These are phyloP conservation scores for Suhomyces wounanorum DNA, from an alignment of 1,139 yeast genomes.

Conservation along the genomic window DNA sequence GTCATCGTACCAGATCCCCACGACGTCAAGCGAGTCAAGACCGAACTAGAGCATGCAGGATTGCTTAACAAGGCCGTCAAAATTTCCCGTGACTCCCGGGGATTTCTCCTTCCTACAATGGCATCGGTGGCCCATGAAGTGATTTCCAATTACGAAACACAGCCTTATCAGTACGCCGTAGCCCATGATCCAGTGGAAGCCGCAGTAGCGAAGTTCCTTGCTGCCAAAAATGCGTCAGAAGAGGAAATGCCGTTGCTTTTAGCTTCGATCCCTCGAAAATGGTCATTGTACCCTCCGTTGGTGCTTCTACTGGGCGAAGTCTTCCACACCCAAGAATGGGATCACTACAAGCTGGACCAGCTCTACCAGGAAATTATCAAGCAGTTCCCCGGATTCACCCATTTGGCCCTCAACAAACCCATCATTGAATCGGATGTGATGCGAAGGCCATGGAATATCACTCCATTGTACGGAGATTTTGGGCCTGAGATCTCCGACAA, in stretches of 20 bases:
- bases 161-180: not conserved
- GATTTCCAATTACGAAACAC: slow-evolving; percentile 1
- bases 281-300: slow-evolving; percentile 70
- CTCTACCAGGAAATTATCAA: slow-evolving; percentile 30
- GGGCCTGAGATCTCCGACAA: slow-evolving; percentile 43
- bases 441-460: slow-evolving; percentile 62
- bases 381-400: slow-evolving; percentile 42
- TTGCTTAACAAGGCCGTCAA: slow-evolving; percentile 27
- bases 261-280: slow-evolving; percentile 47
- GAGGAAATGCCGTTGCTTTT: not conserved
- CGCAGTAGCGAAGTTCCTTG: slow-evolving; percentile 1
- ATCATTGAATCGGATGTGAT: slow-evolving; percentile 57
- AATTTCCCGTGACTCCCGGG: slow-evolving; percentile 20
- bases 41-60: slow-evolving; percentile 22
- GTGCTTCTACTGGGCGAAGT: slow-evolving; percentile 53
- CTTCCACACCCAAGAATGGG: slow-evolving; percentile 43
- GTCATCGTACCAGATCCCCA: slow-evolving; percentile 18
- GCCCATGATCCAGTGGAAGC: not conserved
- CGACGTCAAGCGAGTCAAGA: slow-evolving; percentile 29
- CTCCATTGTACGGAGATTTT: slow-evolving; percentile 66
- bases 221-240: not conserved
- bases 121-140: not conserved
- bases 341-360: not conserved
- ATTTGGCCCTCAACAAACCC: slow-evolving; percentile 72
- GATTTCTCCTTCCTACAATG: slow-evolving; percentile 16